A percentile compares a stretch with the other conserved stretches of the same genome.
These are phyloP conservation scores for Pythium monospermum DNA, from an alignment of 352 stramenopile genomes.

Conservation along the genomic window DNA sequence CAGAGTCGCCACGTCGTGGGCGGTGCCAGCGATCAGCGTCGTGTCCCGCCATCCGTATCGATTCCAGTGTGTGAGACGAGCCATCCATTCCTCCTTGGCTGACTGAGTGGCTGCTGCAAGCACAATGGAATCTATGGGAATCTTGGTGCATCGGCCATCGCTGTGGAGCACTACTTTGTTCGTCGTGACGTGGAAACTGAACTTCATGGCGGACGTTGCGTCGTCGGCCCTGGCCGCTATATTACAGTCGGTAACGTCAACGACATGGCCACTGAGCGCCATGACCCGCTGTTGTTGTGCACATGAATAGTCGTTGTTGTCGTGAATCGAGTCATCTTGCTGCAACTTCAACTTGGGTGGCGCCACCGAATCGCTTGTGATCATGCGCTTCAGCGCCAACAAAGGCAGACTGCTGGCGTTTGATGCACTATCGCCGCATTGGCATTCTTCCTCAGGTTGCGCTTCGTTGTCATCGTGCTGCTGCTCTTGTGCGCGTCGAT, in stretches of 20 bases:
- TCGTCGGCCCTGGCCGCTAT: slow-evolving; percentile 38
- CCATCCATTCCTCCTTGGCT: slow-evolving; percentile 56
- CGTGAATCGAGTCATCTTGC: slow-evolving; percentile 24
- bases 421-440: not conserved
- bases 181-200: slow-evolving; percentile 68
- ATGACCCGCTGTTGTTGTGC: slow-evolving; percentile 28
- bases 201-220: slow-evolving; percentile 26
- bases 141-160: slow-evolving; percentile 23
- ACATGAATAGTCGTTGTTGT: slow-evolving; percentile 11
- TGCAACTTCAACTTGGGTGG: slow-evolving; percentile 18
- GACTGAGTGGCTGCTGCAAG: slow-evolving; percentile 40
- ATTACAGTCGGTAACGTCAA: slow-evolving; percentile 53
- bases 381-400: slow-evolving; percentile 44
- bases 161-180: slow-evolving; percentile 30
- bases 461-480: slow-evolving; percentile 5
- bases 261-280: slow-evolving; percentile 53
- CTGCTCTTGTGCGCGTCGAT: slow-evolving; percentile 2
- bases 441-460: not conserved
- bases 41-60: slow-evolving; percentile 67
- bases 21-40: slow-evolving; percentile 31
- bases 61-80: slow-evolving; percentile 60
- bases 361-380: slow-evolving; percentile 2
- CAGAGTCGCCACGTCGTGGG: slow-evolving; percentile 34
- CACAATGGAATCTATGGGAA: slow-evolving; percentile 42
- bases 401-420: slow-evolving; percentile 28